Conservation (phyloP, 805 yeast species). For the Candida andamanensis region DNA sequence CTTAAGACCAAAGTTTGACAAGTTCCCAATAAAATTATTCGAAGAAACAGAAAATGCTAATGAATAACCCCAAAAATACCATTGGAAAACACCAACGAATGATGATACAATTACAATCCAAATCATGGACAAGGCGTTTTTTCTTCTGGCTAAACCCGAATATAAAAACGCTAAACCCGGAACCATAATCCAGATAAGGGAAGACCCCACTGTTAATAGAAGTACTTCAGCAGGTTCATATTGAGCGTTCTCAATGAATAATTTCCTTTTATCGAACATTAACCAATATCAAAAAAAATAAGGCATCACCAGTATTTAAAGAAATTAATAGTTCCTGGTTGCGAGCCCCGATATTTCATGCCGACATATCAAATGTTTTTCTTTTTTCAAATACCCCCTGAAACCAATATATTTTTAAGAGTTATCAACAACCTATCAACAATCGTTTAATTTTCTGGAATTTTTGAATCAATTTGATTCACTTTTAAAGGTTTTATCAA, state of each 20-base stretch:
- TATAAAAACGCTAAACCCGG: constrained; percentile 93
- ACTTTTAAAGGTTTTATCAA: constrained; percentile 1
- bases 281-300: no score
- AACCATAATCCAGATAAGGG: constrained; percentile 83
- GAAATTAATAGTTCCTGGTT: no score
- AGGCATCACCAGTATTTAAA: no score
- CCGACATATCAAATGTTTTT: no score
- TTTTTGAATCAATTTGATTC: no score
- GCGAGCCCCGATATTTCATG: no score
- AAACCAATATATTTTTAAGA: no score
- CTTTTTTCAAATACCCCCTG: no score
- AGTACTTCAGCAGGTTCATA: constrained; percentile 25
- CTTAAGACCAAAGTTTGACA: constrained; percentile 77
- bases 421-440: no score
- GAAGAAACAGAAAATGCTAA: constrained; percentile 79
- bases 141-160: constrained; percentile 86
- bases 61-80: constrained; percentile 99
- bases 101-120: constrained; percentile 76
- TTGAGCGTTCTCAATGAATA: constrained; percentile 31
- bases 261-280: constrained; percentile 21
- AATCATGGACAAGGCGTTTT: constrained; percentile 81
- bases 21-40: constrained; percentile 83
- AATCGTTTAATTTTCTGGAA: no score
- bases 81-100: constrained; percentile 72
- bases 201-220: constrained; percentile 54